Evolutionary conservation across 1,284 basidiomycete species (phyloP).

Genomic region (Puccinia hordei): DNA sequence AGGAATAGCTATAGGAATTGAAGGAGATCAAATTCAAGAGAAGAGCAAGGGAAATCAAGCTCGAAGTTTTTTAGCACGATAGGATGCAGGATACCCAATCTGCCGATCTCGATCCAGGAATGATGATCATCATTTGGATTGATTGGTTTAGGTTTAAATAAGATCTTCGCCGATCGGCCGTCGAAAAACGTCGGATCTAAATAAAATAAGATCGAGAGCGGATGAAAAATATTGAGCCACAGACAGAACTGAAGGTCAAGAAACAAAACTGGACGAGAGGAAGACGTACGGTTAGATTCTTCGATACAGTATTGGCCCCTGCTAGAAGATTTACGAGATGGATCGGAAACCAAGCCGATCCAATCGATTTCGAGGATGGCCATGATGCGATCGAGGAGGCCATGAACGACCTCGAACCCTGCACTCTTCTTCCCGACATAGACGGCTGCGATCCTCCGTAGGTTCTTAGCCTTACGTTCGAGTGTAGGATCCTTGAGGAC

Average conservation of each 20-base stretch:
- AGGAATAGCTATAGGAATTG: conserved; percentile 92
- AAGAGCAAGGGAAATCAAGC: conserved; percentile 91
- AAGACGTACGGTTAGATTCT: conserved; percentile 71
- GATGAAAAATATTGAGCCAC: neutral
- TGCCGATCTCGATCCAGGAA: conserved; percentile 78
- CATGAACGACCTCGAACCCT: conserved; percentile 95
- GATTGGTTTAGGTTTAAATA: conserved; percentile 70
- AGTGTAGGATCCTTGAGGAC: conserved; percentile 77
- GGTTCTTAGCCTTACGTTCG: conserved; percentile 85
- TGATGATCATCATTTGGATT: conserved; percentile 54
- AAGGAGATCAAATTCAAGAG: conserved; percentile 89
- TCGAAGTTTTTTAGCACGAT: conserved; percentile 88
- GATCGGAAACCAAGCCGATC: conserved; percentile 66
- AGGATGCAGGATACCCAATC: conserved; percentile 85
- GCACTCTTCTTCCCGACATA: conserved; percentile 90
- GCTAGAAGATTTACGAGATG: conserved; percentile 61
- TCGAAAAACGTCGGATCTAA: conserved; percentile 89
- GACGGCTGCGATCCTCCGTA: conserved; percentile 81
- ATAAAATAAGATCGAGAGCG: neutral
- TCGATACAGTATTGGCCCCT: conserved; percentile 86
- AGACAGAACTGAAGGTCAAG: neutral
- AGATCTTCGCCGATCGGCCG: conserved; percentile 86
- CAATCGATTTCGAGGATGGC: conserved; percentile 85
- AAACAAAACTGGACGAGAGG: neutral
- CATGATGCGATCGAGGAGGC: conserved; percentile 90